Conservation (phyloP, 495 filamentous ascomycete species). For the Chlorociboria aeruginascens region DNA sequence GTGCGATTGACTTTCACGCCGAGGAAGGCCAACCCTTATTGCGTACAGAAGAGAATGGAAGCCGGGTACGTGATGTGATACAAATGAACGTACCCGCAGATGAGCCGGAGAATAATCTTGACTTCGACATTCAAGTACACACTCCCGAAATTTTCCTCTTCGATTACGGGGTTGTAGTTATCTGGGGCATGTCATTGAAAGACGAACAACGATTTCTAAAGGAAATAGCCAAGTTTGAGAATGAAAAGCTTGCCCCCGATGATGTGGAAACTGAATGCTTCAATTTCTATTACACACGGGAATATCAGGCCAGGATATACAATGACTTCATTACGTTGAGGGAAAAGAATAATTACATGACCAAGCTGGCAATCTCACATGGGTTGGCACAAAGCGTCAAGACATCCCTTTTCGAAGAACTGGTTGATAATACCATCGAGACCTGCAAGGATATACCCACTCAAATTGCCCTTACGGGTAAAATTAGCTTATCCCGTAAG, state of each 20-base stretch:
- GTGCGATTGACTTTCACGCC: slow-evolving; percentile 39
- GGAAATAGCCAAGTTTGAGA: slow-evolving; percentile 91
- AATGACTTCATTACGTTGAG: slow-evolving; percentile 95
- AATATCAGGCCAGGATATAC: slow-evolving; percentile 96
- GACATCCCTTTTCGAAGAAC: slow-evolving; percentile 95
- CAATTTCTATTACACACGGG: slow-evolving; percentile 96
- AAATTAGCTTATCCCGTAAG: slow-evolving; percentile 66
- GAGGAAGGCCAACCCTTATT: slow-evolving; percentile 23
- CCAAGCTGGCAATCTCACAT: slow-evolving; percentile 91
- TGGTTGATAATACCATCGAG: slow-evolving; percentile 86
- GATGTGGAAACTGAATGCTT: slow-evolving; percentile 94
- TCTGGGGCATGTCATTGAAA: slow-evolving; percentile 87
- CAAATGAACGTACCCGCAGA: slow-evolving; percentile 7
- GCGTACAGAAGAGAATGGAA: slow-evolving; percentile 19
- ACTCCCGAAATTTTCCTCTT: slow-evolving; percentile 93
- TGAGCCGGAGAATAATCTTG: slow-evolving; percentile 19
- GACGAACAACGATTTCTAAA: slow-evolving; percentile 84
- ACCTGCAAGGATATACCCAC: slow-evolving; percentile 80
- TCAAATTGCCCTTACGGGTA: slow-evolving; percentile 83
- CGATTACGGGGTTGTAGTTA: slow-evolving; percentile 98
- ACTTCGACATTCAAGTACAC: slow-evolving; percentile 69
- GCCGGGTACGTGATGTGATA: slow-evolving; percentile 5
- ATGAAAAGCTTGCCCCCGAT: slow-evolving; percentile 73
- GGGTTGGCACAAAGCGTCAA: slow-evolving; percentile 90
- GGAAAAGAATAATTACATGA: slow-evolving; percentile 94